phyloP scores from a whole-genome alignment of 495 filamentous ascomycete species.

The Aspergillus cristatus region DNA sequence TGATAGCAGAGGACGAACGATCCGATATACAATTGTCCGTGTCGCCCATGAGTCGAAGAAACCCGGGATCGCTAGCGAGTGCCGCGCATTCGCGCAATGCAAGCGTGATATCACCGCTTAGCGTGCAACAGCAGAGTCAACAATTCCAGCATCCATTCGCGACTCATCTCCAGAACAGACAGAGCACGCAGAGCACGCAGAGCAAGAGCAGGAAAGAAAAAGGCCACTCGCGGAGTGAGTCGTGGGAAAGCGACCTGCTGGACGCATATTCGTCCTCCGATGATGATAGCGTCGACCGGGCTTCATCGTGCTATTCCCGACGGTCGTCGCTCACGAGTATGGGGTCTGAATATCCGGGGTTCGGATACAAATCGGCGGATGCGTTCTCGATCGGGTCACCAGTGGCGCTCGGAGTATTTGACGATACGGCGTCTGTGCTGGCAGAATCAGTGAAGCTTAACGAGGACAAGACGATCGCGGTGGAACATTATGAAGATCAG shows the following conservation, averaged over 20 bases:
- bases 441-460: no score
- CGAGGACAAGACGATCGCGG: no score
- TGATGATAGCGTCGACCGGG: constrained; percentile 14
- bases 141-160: neutral
- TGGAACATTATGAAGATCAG: no score
- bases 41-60: no score
- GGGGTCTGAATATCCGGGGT: constrained; percentile 6
- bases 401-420: constrained; percentile 33
- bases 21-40: no score
- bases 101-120: no score
- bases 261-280: constrained; percentile 14
- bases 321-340: constrained; percentile 26
- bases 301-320: constrained; percentile 30
- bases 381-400: constrained; percentile 31
- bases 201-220: no score
- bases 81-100: no score
- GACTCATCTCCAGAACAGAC: neutral
- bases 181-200: no score
- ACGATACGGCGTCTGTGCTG: constrained; percentile 16
- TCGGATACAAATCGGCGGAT: constrained; percentile 14
- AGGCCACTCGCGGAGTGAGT: neutral
- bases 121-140: neutral
- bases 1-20: no score
- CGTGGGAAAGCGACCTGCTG: constrained; percentile 1
- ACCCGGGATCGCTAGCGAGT: no score